Evolutionary conservation across 345 rosid genomes (phyloP).

Genomic region (Ricinus communis): DNA sequence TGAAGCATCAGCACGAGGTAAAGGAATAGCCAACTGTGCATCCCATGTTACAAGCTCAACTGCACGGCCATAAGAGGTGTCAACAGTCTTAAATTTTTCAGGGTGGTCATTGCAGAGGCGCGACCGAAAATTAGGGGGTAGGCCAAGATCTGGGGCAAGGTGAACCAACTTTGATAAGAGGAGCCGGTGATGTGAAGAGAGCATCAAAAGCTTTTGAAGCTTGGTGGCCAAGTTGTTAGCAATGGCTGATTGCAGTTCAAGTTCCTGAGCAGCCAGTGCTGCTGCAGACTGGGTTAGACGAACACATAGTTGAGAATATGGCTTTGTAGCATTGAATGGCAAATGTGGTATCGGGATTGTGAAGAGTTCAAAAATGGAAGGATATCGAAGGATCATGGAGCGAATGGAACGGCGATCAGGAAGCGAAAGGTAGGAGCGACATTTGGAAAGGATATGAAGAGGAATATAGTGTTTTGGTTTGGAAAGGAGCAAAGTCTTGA

Average conservation of each 20-base stretch:
- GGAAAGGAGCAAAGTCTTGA: constrained; percentile 74
- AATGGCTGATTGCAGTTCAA: constrained; percentile 50
- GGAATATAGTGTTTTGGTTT: constrained; percentile 80
- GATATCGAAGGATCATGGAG: constrained; percentile 79
- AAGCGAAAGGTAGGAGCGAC: constrained; percentile 64
- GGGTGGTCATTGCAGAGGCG: constrained; percentile 82
- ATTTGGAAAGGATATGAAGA: constrained; percentile 68
- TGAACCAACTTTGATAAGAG: constrained; percentile 82
- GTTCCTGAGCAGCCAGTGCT: constrained; percentile 56
- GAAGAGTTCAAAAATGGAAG: constrained; percentile 72
- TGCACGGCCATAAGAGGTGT: constrained; percentile 79
- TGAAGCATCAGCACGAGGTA: constrained; percentile 38
- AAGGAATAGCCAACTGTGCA: constrained; percentile 49
- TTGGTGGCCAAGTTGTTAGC: constrained; percentile 60
- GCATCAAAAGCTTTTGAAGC: constrained; percentile 87
- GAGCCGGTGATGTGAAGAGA: constrained; percentile 67
- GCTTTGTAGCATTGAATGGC: constrained; percentile 77
- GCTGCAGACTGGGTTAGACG: constrained; percentile 73
- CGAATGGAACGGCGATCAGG: constrained; percentile 50
- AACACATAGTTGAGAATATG: constrained; percentile 64
- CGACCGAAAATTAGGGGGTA: constrained; percentile 84
- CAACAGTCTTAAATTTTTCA: constrained; percentile 65
- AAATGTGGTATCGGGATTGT: constrained; percentile 56
- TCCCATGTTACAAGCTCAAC: constrained; percentile 87
- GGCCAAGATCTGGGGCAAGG: constrained; percentile 81